phyloP scores from a whole-genome alignment of 768 basidiomycete genomes.

The Tulasnella sp. region DNA sequence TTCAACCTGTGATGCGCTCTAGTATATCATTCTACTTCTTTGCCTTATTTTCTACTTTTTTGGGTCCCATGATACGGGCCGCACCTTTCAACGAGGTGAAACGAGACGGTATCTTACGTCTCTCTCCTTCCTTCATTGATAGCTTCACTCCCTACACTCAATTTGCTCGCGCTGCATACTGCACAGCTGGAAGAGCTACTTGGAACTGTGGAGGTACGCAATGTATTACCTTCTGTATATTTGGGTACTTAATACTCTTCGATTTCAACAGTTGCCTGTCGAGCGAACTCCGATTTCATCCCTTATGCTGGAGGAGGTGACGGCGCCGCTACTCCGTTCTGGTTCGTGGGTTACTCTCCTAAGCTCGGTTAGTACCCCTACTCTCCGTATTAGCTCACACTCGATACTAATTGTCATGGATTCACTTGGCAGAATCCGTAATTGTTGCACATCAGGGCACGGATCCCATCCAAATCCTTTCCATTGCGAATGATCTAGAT shows the following conservation, averaged over 20 bases:
- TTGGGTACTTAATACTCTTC: neutral
- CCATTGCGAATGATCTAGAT: neutral
- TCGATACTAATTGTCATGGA: neutral
- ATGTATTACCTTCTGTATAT: neutral
- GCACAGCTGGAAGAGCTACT: neutral
- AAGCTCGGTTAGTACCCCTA: neutral
- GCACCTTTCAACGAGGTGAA: no score
- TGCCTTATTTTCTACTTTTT: no score
- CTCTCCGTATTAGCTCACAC: neutral
- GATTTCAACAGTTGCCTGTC: constrained; percentile 1
- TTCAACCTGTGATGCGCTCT: no score
- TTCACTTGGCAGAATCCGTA: neutral
- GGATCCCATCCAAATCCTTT: constrained; percentile 13
- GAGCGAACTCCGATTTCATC: constrained; percentile 9
- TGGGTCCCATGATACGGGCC: no score
- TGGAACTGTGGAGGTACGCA: constrained; percentile 14
- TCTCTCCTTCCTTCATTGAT: neutral
- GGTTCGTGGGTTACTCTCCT: constrained; percentile 13
- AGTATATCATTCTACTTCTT: no score
- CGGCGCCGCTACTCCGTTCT: constrained; percentile 11
- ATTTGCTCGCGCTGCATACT: constrained; percentile 14
- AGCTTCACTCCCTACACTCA: constrained; percentile 5
- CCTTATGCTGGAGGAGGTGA: constrained; percentile 12
- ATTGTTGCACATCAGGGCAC: constrained; percentile 15
- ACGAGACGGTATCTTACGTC: no score